Conservation (phyloP, 2,329 filamentous ascomycete genomes). For the Penicillium sp. region DNA sequence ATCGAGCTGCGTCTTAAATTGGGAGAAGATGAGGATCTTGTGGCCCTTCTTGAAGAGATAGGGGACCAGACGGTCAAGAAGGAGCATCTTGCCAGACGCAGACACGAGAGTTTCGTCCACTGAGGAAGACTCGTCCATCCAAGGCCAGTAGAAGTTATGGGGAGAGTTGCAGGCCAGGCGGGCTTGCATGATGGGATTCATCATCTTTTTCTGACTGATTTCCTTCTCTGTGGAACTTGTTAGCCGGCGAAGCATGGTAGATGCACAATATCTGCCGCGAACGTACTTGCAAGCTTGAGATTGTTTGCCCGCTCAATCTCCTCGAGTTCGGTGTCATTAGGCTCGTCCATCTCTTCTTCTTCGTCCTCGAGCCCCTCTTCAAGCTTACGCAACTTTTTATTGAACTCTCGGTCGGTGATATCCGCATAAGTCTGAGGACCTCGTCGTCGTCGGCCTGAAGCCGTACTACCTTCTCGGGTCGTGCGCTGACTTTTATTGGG, state of each 20-base stretch:
- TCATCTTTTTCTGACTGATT: slow-evolving; percentile 86
- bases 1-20: slow-evolving; percentile 93
- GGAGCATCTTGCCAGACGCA: slow-evolving; percentile 91
- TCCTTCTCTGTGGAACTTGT: slow-evolving; percentile 65
- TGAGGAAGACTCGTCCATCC: slow-evolving; percentile 62
- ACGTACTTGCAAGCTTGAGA: slow-evolving; percentile 73
- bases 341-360: slow-evolving; percentile 53
- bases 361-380: slow-evolving; percentile 62
- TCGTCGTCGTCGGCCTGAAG: slow-evolving; percentile 56
- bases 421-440: slow-evolving; percentile 63
- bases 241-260: slow-evolving; percentile 25
- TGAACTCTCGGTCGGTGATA: slow-evolving; percentile 82
- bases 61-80: slow-evolving; percentile 83
- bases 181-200: slow-evolving; percentile 90
- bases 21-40: slow-evolving; percentile 94
- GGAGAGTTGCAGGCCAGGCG: slow-evolving; percentile 90
- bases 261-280: not conserved
- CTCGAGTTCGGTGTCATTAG: slow-evolving; percentile 54
- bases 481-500: slow-evolving; percentile 73
- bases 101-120: slow-evolving; percentile 82
- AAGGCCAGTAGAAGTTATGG: slow-evolving; percentile 96
- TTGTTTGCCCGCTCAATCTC: slow-evolving; percentile 68
- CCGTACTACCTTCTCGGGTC: slow-evolving; percentile 66
- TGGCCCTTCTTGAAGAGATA: slow-evolving; percentile 72
- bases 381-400: slow-evolving; percentile 61